Percentiles rank a stretch among this genome's conserved stretches.
These are phyloP conservation scores for Gossypium australe DNA, from an alignment of 345 rosid species.

Conservation along the genomic window DNA sequence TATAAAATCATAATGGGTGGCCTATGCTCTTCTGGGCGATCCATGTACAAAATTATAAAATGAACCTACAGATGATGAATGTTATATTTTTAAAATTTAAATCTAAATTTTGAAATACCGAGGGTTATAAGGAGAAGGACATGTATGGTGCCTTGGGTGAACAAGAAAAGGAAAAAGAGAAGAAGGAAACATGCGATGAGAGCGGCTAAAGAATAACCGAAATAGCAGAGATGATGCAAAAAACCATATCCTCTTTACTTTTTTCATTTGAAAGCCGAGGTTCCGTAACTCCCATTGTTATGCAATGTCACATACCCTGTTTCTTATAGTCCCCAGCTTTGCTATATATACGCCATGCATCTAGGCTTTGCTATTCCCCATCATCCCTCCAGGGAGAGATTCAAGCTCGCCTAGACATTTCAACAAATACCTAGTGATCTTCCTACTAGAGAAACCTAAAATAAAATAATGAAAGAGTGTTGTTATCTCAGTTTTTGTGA, in stretches of 20 bases:
- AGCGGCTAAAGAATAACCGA: not conserved
- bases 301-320: not conserved
- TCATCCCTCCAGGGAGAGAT: not conserved
- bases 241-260: not conserved
- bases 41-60: too few species aligned
- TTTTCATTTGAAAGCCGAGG: not conserved
- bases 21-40: too few species aligned
- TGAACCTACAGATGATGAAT: too few species aligned
- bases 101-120: too few species aligned
- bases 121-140: not conserved
- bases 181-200: not conserved
- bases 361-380: not conserved
- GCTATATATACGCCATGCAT: not conserved
- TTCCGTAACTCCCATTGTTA: not conserved
- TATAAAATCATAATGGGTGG: too few species aligned
- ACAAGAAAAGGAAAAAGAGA: too few species aligned
- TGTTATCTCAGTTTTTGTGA: not conserved
- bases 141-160: not conserved
- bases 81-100: too few species aligned
- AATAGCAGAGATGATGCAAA: not conserved
- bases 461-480: not conserved
- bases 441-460: not conserved
- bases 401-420: not conserved
- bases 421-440: not conserved
- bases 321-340: not conserved